phyloP scores from a whole-genome alignment of 129 eudicot species.

The Glebionis coronaria region DNA sequence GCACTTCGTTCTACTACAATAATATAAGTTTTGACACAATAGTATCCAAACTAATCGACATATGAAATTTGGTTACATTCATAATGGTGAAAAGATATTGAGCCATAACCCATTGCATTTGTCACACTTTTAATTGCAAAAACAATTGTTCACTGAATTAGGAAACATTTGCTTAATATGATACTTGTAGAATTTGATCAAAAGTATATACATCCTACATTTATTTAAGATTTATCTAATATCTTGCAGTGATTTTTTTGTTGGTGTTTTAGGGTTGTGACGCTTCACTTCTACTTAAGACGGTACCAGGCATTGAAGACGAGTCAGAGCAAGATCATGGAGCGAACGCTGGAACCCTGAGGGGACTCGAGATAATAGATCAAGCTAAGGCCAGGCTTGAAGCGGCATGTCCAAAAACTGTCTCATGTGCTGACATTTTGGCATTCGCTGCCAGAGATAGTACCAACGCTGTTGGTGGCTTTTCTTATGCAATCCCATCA shows the following conservation, averaged over 20 bases:
- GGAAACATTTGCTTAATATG: too few species aligned
- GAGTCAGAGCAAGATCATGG: constrained; percentile 36
- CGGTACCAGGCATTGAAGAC: constrained; percentile 15
- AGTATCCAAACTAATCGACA: not conserved
- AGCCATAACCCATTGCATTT: too few species aligned
- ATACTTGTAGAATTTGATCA: too few species aligned
- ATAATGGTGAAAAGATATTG: not conserved
- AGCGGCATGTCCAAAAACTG: constrained; percentile 41
- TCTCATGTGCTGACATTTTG: constrained; percentile 59
- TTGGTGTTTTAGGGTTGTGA: constrained; percentile 50
- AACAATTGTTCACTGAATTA: too few species aligned
- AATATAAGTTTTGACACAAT: not conserved
- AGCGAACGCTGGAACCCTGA: constrained; percentile 28
- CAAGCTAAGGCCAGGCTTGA: constrained; percentile 49
- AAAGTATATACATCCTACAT: too few species aligned
- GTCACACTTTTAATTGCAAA: too few species aligned
- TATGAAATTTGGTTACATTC: not conserved
- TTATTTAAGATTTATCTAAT: not conserved
- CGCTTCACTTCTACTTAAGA: constrained; percentile 46
- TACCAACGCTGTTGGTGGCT: constrained; percentile 32
- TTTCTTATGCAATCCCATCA: constrained; percentile 32
- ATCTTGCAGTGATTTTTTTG: not conserved
- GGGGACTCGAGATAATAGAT: constrained; percentile 51
- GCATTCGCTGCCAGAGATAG: constrained; percentile 57
- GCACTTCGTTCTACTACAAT: not conserved